Evolutionary conservation across 2,329 filamentous ascomycete species (phyloP), one percentile per base, ranked within the genome.

Genomic region (Aotearoamyces nothofagi): DNA sequence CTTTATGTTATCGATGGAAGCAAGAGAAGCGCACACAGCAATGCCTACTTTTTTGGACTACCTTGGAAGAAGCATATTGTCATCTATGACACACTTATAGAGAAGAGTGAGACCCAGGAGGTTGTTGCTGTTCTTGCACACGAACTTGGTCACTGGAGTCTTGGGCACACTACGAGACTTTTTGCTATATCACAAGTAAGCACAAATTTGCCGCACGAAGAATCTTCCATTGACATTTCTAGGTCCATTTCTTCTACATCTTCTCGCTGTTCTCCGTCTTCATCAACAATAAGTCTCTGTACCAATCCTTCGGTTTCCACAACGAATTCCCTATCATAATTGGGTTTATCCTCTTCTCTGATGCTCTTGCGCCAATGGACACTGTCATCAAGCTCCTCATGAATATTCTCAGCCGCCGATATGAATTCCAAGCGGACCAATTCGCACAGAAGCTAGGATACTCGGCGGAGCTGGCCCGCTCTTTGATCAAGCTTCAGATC

Each of bases 11-110:
- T 98, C 46, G 82, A 92, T 50, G 83, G 82, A 27, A 86, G 78
- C 60, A 87, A 87, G 62, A 69, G 82, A 43, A 83, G 77, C 49
- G 78, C 80, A 14, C 82, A 92, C 58, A 84, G 78, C 58, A 92
- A 92, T 49, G 81, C 82, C 12, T 92, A 92, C 57, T 98, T 98
- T 61, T 94, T 92, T 45, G 90, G 90, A 35, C 69, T 98, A 32
- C 90, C 90, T 23, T 98, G 87, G 86, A 94, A 94, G 69, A 96
- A 96, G 69, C 92, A 96, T 62, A 98, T 98, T 61, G 90, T 98
- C 47, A 92, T 98, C 50, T 98, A 93, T 53, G 90, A 98, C 52
- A 98, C 92, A 4, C 60, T 98, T 38, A 84, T 98, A 38, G 87
- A 94, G 57, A 93, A 96, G 69, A 90, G 79, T 52, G 73, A 86